phyloP scores from a whole-genome alignment of 495 filamentous ascomycete genomes.

The Aspergillus steynii region DNA sequence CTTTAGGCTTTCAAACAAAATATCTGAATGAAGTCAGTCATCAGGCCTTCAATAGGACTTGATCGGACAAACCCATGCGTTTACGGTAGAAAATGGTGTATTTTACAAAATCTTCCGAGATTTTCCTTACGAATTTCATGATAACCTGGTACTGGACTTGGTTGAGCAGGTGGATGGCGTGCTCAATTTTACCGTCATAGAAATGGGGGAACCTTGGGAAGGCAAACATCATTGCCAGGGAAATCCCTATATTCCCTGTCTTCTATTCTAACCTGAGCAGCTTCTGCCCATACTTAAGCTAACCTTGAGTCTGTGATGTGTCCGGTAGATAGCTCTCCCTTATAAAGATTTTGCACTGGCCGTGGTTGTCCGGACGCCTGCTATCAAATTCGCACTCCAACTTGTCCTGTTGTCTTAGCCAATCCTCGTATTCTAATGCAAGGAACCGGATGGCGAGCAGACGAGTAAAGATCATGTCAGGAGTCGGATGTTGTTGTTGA shows the following conservation, averaged over 20 bases:
- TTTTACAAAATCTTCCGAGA: not conserved
- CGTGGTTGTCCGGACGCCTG: not conserved
- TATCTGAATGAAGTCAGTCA: conserved; percentile 1
- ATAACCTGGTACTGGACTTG: not conserved
- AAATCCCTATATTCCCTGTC: not conserved
- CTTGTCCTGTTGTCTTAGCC: not conserved
- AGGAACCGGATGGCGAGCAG: not conserved
- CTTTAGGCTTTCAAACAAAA: not conserved
- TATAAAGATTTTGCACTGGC: not conserved
- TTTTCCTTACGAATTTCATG: not conserved
- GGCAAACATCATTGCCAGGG: not conserved
- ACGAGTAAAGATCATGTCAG: not conserved
- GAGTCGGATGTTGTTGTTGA: not conserved
- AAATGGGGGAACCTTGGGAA: conserved; percentile 1
- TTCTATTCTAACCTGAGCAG: not conserved
- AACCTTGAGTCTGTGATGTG: not conserved
- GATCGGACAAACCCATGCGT: conserved; percentile 1
- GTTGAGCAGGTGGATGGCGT: not conserved
- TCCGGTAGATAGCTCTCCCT: not conserved
- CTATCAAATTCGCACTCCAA: not conserved
- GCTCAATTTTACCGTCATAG: not conserved
- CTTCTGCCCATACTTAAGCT: not conserved
- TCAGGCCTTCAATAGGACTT: not conserved
- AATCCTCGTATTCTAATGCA: conserved; percentile 1
- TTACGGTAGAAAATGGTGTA: conserved; percentile 1